Percentiles rank a stretch among this genome's conserved stretches.
Conservation (phyloP, 192 early-diverging fungal genomes). For the Rhizophagus clarus region DNA sequence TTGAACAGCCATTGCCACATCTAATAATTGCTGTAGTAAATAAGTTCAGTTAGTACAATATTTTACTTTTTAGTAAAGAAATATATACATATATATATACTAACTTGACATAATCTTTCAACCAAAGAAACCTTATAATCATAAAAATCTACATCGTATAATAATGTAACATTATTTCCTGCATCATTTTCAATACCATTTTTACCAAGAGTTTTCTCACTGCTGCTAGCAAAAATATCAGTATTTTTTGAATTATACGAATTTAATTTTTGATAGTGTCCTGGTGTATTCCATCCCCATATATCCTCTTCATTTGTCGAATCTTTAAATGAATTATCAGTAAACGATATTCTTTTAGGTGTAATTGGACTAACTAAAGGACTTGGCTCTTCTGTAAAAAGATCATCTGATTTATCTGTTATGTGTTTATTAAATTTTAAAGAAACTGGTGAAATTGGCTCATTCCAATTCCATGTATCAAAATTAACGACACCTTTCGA, state of each 20-base stretch:
- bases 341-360: background rate
- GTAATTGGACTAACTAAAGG: background rate
- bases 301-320: background rate
- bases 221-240: background rate
- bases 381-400: conserved; percentile 14
- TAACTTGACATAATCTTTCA: conserved; percentile 22
- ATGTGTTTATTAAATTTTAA: background rate
- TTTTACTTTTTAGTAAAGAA: background rate
- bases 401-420: background rate
- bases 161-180: conserved; percentile 11
- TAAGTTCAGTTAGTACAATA: background rate
- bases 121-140: conserved; percentile 27
- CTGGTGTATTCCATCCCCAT: conserved; percentile 5
- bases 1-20: conserved; percentile 49
- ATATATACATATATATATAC: background rate
- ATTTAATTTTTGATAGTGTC: background rate
- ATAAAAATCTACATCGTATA: conserved; percentile 28
- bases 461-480: conserved; percentile 28
- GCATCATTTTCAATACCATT: background rate
- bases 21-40: conserved; percentile 40
- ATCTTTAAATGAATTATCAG: background rate
- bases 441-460: background rate
- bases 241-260: background rate
- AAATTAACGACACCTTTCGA: conserved; percentile 27
- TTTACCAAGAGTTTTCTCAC: background rate